phyloP scores from a whole-genome alignment of 2,329 filamentous ascomycete species.

The Alternaria tenuissima region DNA sequence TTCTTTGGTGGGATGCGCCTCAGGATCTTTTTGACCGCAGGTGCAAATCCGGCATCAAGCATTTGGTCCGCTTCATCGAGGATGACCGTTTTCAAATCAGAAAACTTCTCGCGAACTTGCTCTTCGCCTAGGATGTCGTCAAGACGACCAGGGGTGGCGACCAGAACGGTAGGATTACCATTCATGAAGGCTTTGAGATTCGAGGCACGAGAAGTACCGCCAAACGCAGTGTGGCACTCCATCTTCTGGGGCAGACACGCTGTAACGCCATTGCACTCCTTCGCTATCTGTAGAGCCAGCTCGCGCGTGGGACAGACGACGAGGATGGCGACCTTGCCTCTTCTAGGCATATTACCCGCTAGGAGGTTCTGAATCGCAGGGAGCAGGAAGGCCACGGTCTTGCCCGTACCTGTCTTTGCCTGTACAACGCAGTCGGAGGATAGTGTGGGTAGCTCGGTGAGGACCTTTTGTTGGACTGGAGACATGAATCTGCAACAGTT shows the following conservation, averaged over 20 bases:
- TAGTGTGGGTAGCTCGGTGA: conserved; percentile 60
- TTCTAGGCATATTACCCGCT: conserved; percentile 37
- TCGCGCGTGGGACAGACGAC: conserved; percentile 60
- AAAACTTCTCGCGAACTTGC: conserved; percentile 56
- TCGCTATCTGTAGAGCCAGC: conserved; percentile 60
- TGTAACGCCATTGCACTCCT: conserved; percentile 55
- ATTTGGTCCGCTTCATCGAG: conserved; percentile 57
- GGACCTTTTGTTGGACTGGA: conserved; percentile 63
- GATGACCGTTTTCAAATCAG: conserved; percentile 56
- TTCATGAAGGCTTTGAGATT: conserved; percentile 46
- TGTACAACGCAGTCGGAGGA: conserved; percentile 64
- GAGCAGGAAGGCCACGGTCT: conserved; percentile 59
- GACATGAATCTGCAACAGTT: conserved; percentile 55
- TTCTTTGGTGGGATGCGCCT: conserved; percentile 60
- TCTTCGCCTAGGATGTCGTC: conserved; percentile 57
- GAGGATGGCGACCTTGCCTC: conserved; percentile 55
- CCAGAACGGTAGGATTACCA: conserved; percentile 54
- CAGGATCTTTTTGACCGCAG: conserved; percentile 62
- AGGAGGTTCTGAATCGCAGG: conserved; percentile 59
- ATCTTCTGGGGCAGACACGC: conserved; percentile 50
- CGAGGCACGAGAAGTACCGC: conserved; percentile 47
- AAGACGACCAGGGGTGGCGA: conserved; percentile 59
- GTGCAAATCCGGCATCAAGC: conserved; percentile 62
- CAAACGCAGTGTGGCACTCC: conserved; percentile 58
- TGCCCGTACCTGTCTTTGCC: conserved; percentile 61